Conservation (phyloP, 768 basidiomycete species). For the Pleurotus sapidus region DNA sequence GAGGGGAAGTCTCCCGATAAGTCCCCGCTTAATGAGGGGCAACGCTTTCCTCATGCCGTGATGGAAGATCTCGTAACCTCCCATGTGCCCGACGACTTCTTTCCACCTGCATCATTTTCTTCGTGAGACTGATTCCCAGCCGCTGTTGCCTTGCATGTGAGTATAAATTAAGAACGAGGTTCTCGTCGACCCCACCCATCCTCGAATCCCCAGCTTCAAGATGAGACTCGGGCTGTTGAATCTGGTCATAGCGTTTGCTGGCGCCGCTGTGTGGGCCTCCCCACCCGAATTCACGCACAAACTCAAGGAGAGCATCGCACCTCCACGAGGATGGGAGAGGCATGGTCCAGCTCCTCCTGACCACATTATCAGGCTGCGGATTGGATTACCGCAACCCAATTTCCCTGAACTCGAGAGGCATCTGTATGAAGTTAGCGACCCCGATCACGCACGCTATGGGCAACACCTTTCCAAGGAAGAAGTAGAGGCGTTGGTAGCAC, state of each 20-base stretch:
- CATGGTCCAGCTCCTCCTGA: slow-evolving; percentile 38
- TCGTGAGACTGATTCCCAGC: slow-evolving; percentile 6
- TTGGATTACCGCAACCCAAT: slow-evolving; percentile 53
- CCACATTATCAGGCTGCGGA: slow-evolving; percentile 50
- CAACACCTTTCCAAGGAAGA: slow-evolving; percentile 61
- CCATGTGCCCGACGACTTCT: slow-evolving; percentile 3
- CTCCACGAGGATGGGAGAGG: slow-evolving; percentile 47
- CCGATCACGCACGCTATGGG: slow-evolving; percentile 51
- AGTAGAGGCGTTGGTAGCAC: slow-evolving; percentile 59
- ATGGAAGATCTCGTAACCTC: slow-evolving; percentile 1
- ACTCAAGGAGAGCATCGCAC: slow-evolving; percentile 48
- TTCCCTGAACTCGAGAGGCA: slow-evolving; percentile 48
- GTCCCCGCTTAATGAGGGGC: too few species aligned
- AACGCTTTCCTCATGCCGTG: not conserved
- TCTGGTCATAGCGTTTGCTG: not conserved
- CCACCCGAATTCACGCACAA: slow-evolving; percentile 8
- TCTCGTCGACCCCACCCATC: not conserved
- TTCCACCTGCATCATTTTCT: not conserved
- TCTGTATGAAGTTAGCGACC: slow-evolving; percentile 58
- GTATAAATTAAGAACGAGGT: too few species aligned
- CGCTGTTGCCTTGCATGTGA: too few species aligned
- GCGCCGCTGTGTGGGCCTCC: not conserved
- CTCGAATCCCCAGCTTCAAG: not conserved
- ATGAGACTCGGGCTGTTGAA: not conserved
- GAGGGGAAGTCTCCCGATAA: too few species aligned